Conservation (phyloP, 108 stramenopile genomes). For the Cyclotella atomus region DNA sequence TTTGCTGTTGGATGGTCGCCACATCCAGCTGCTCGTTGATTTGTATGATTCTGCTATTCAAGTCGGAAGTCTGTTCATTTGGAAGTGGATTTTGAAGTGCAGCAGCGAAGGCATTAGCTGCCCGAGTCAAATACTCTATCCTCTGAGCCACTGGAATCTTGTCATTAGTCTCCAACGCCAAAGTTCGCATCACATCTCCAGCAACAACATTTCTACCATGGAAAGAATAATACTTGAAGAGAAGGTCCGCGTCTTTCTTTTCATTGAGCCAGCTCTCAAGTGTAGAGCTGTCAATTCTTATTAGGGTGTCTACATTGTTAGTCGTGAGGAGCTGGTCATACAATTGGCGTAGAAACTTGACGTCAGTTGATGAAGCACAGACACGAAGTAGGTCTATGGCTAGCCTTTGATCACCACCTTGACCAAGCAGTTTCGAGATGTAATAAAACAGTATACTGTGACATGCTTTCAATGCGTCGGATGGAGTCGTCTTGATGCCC, state of each 20-base stretch:
- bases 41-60: conserved; percentile 41
- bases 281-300: conserved; percentile 68
- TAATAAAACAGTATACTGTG: conserved; percentile 77
- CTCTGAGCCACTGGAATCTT: conserved; percentile 61
- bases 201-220: conserved; percentile 70
- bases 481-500: conserved; percentile 62
- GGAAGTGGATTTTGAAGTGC: conserved; percentile 30
- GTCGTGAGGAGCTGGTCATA: conserved; percentile 67
- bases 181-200: conserved; percentile 62
- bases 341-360: conserved; percentile 65
- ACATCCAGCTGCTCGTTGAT: conserved; percentile 68
- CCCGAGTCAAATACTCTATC: conserved; percentile 72
- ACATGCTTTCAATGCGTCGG: conserved; percentile 78
- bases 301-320: conserved; percentile 65
- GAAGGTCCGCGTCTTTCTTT: conserved; percentile 57
- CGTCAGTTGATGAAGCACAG: conserved; percentile 66
- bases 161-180: conserved; percentile 43
- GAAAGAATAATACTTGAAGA: conserved; percentile 75
- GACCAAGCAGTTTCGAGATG: conserved; percentile 61
- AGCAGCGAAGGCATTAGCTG: conserved; percentile 58
- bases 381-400: conserved; percentile 69
- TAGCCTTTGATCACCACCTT: conserved; percentile 32
- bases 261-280: conserved; percentile 76
- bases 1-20: conserved; percentile 70
- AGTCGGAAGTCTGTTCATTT: conserved; percentile 27